Evolutionary conservation across 306 rosid genomes (phyloP), one percentile per base, ranked within the genome.

Genomic region (Sophora flavescens): DNA sequence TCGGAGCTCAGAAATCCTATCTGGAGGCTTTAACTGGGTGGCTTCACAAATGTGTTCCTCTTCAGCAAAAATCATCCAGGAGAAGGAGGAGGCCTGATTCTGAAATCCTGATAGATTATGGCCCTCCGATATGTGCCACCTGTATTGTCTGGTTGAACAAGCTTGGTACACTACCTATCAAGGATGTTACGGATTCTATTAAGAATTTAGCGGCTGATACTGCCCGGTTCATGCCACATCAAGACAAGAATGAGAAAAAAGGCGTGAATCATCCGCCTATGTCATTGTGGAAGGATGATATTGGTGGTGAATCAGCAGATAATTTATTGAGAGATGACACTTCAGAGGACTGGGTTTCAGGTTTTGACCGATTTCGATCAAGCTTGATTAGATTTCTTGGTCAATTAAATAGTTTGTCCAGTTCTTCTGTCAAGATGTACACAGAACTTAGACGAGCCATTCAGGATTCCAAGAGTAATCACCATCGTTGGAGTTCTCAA

Each of bases 1-100:
- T 91, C 22, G 86, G 76, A 62, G 97, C 99, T 72, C 99, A 96
- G 77, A 87, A 78, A 86, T 87, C 68, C 26, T 96, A 96, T 68
- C 79, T 96, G 39, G 84, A 84, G 77, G 86, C 91, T 60, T 86
- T 92, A 78, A 70, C 81, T 30, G 91, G 87, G 26, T 96, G 99
- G 99, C 91, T 96, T 70, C 26, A 38, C 56, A 92, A 87, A 89
- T 96, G 99, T 11, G 93, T 88, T 33, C 56, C 70, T 38, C 54
- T 70, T 30, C 76, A 84, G 45, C 87, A 84, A 72, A 89, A 83
- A 71, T 61, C 88, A 74, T 48, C 88, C 68, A 96, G 62, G 78
- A 85, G 92, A 82, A 92, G 82, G 78, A 77, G 83, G 72, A 77
- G 72, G 78, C 8, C 39, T 3, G 79, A 38, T 11, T 17, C 81